Base-by-base conservation (phyloP, 2,329 filamentous ascomycete species). In the Beauveria caledonica region DNA sequence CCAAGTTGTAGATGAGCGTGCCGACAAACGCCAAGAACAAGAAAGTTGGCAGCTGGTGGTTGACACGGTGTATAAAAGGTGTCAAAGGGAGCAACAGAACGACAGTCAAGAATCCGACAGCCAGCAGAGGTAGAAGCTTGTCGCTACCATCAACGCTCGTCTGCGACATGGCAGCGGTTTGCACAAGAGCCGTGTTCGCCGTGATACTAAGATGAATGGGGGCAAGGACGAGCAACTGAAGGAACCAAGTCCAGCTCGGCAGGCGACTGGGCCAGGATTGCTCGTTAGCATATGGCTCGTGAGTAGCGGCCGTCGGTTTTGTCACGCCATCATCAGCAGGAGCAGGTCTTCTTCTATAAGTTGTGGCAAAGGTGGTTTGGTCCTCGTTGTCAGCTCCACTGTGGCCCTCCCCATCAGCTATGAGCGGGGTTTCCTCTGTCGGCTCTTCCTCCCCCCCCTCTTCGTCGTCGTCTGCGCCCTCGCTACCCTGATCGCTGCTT, bases 51-150 rank as follows among this genome's bases (percentile, higher is more conserved):
- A 97, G 72, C 62, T 96, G 91, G 69, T 89, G 88, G 1, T 87
- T 90, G 64, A 94, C 85, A 48, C 93, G 87, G 71, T 97, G 92
- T 45, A 96, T 80, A 70, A 96, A 96, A 0, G 94, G 94, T 0
- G 86, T 82, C 3, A 91, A 72, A 0, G 94, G 94, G 1, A 90
- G 77, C 19, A 97, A 74, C 0, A 96, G 70, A 1, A 96, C 70
- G 1, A 90, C 82, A 13, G 86, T 86, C 63, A 93, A 80, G 7
- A 80, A 69, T 0, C 87, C 86, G 46, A 92, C 81, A 40, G 84
- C 72, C 15, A 95, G 70, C 71, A 96, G 92, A 5, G 92, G 86
- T 8, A 84, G 72, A 17, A 96, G 74, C 19, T 87, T 77, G 40
- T 84, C 81, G 63, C 86, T 89, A 2, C 94, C 94, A 71, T 99